A percentile compares a stretch with the other conserved stretches of the same genome.
Evolutionary conservation across 768 basidiomycete species (phyloP).

Genomic region (Russula emetica): DNA sequence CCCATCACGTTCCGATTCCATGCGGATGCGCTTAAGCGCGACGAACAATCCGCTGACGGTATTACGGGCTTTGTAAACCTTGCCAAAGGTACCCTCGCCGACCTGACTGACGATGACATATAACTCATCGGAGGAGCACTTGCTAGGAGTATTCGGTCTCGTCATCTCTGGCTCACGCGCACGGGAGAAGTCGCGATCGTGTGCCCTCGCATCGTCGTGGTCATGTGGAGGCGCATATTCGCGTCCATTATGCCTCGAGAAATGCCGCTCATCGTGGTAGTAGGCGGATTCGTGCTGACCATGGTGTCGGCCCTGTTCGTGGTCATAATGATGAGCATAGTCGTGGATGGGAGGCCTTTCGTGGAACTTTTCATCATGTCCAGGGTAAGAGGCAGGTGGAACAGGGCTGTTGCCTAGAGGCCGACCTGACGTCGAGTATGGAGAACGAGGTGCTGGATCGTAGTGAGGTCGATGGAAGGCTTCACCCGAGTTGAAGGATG

Average conservation of each 20-base stretch:
- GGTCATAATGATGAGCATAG: constrained; percentile 18
- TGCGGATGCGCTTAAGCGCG: constrained; percentile 92
- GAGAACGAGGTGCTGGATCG: constrained; percentile 20
- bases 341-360: constrained; percentile 15
- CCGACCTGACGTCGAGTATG: constrained; percentile 11
- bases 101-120: constrained; percentile 91
- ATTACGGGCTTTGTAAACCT: constrained; percentile 94
- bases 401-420: constrained; percentile 20
- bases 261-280: constrained; percentile 21
- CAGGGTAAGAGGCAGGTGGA: constrained; percentile 13
- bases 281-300: constrained; percentile 12
- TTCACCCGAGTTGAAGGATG: constrained; percentile 10
- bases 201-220: constrained; percentile 10
- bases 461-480: constrained; percentile 23
- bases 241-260: constrained; percentile 22
- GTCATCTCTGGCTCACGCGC: constrained; percentile 15
- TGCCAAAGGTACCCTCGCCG: constrained; percentile 97
- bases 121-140: constrained; percentile 44
- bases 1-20: constrained; percentile 96
- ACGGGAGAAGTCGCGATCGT: constrained; percentile 17
- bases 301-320: constrained; percentile 20
- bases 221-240: constrained; percentile 21
- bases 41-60: constrained; percentile 70
- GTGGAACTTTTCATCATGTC: constrained; percentile 7
- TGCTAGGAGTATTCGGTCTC: constrained; percentile 25